A percentile compares a stretch with the other conserved stretches of the same genome.
These are phyloP conservation scores for Pichia sp. DNA, from an alignment of 1,139 yeast species.

Conservation along the genomic window DNA sequence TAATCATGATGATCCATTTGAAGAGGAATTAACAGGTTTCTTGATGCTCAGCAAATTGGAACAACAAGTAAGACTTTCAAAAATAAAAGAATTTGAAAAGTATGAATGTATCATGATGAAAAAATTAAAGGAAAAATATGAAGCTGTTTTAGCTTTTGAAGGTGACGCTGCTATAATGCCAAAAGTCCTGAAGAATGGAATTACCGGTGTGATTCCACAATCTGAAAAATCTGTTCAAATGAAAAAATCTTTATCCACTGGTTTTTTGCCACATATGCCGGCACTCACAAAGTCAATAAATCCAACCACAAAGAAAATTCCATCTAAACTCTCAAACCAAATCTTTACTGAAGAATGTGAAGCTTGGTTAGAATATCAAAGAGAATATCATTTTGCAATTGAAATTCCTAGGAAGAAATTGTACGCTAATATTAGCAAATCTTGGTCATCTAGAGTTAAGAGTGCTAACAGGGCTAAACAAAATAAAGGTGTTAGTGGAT, in stretches of 20 bases:
- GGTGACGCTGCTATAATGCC: slow-evolving; percentile 14
- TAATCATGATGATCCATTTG: slow-evolving; percentile 87
- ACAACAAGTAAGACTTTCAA: slow-evolving; percentile 60
- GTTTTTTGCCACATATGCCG: background rate
- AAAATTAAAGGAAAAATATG: slow-evolving; percentile 21
- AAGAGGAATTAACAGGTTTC: slow-evolving; percentile 63
- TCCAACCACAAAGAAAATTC: background rate
- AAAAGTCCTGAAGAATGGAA: background rate
- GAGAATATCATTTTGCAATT: slow-evolving; percentile 29
- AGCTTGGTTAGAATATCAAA: slow-evolving; percentile 20
- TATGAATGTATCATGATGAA: slow-evolving; percentile 33
- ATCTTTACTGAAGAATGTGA: slow-evolving; percentile 17
- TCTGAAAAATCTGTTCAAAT: slow-evolving; percentile 1
- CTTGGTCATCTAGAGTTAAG: slow-evolving; percentile 58
- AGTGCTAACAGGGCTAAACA: slow-evolving; percentile 28
- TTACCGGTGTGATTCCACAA: background rate
- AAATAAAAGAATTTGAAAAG: slow-evolving; percentile 41
- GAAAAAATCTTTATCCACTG: slow-evolving; percentile 12
- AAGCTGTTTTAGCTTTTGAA: slow-evolving; percentile 8
- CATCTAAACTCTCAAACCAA: slow-evolving; percentile 17
- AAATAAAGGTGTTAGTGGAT: slow-evolving; percentile 30
- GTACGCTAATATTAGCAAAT: slow-evolving; percentile 46
- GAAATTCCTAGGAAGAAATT: slow-evolving; percentile 33
- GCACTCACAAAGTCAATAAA: background rate
- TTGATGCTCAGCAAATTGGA: slow-evolving; percentile 69